These are phyloP conservation scores for Pelargonium nanum DNA, from an alignment of 345 rosid species.

Conservation along the genomic window DNA sequence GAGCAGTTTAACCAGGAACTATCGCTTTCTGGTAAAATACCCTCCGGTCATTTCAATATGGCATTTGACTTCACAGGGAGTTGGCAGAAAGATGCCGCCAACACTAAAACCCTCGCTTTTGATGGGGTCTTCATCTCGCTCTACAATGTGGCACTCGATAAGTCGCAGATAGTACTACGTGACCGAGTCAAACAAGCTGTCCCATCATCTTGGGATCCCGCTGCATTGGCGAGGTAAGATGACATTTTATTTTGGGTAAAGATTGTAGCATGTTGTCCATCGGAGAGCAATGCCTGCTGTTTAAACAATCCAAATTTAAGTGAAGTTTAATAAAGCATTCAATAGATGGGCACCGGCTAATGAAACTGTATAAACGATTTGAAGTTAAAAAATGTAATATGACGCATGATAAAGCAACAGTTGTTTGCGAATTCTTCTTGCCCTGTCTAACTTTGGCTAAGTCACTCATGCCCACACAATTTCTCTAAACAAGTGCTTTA, in stretches of 20 bases:
- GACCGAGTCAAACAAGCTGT: conserved; percentile 39
- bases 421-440: too few relatives aligned
- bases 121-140: conserved; percentile 41
- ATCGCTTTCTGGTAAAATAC: conserved; percentile 40
- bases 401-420: too few relatives aligned
- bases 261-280: background rate
- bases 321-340: too few relatives aligned
- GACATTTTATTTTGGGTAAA: background rate
- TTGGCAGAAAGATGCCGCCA: conserved; percentile 48
- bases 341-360: too few relatives aligned
- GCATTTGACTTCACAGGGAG: conserved; percentile 33
- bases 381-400: too few relatives aligned
- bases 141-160: conserved; percentile 34
- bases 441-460: too few relatives aligned
- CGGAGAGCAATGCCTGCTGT: too few relatives aligned
- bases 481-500: too few relatives aligned
- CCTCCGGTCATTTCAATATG: conserved; percentile 38
- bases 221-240: conserved; percentile 31
- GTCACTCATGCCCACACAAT: too few relatives aligned
- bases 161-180: conserved; percentile 33
- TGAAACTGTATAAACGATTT: too few relatives aligned
- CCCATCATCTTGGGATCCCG: conserved; percentile 40
- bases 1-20: conserved; percentile 45
- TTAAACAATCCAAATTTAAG: too few relatives aligned
- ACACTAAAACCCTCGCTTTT: conserved; percentile 42